Conservation (phyloP, 257 asterid species). For the Osmanthus fragrans region DNA sequence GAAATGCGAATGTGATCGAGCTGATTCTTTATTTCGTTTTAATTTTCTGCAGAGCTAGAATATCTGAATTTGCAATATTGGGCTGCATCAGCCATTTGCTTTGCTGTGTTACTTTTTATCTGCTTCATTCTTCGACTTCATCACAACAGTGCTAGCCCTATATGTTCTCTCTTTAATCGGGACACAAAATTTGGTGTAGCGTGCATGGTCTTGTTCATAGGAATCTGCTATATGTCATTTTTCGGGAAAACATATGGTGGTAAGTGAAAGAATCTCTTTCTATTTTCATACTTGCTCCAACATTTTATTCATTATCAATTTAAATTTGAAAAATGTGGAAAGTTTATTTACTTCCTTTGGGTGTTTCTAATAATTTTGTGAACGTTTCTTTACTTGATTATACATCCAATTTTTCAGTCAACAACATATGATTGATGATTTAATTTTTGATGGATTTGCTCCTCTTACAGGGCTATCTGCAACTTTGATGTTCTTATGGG, state of each 20-base stretch:
- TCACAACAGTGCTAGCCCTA: conserved; percentile 25
- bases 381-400: conserved; percentile 7
- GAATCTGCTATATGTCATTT: conserved; percentile 42
- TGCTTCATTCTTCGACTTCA: conserved; percentile 39
- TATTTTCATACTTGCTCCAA: conserved; percentile 16
- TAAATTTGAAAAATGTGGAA: conserved; percentile 15
- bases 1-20: background rate
- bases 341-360: background rate
- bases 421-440: conserved; percentile 16
- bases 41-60: conserved; percentile 59
- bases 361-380: conserved; percentile 11
- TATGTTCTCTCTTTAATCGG: conserved; percentile 31
- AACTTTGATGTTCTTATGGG: conserved; percentile 54
- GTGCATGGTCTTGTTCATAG: conserved; percentile 44
- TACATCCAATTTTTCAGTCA: conserved; percentile 1
- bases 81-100: conserved; percentile 73
- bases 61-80: conserved; percentile 75
- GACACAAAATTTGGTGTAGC: conserved; percentile 35
- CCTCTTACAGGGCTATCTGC: conserved; percentile 55
- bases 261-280: conserved; percentile 21
- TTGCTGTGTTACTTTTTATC: conserved; percentile 62
- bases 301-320: conserved; percentile 4
- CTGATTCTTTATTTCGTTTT: conserved; percentile 18
- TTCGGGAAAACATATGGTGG: conserved; percentile 41
- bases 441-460: conserved; percentile 17